Evolutionary conservation across 139 green algal species (phyloP), one percentile per base, ranked within the genome.

Genomic region (Bryopsis sp.): DNA sequence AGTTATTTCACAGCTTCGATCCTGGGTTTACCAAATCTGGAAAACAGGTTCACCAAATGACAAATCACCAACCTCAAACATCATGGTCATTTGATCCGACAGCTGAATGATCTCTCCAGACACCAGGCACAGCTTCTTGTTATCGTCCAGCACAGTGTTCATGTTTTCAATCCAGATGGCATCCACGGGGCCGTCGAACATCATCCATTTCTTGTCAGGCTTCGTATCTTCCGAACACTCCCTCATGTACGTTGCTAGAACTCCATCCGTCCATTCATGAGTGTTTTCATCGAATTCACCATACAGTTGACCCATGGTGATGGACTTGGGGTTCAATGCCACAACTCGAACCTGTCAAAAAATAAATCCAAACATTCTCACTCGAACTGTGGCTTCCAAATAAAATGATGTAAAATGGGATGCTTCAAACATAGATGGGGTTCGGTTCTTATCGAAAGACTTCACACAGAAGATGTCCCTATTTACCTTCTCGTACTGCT

Each of bases 121-220:
- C 60, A 93, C 86, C 33, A 93, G 80, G 80, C 86, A 93, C 46
- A 93, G 81, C 82, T 93, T 93, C 36, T n/a, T n/a, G n/a, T n/a
- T n/a, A n/a, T n/a, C n/a, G n/a, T n/a, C n/a, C n/a, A n/a, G n/a
- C n/a, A n/a, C n/a, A n/a, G n/a, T n/a, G n/a, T n/a, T n/a, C n/a
- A n/a, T n/a, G n/a, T n/a, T n/a, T n/a, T n/a, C n/a, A n/a, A n/a
- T n/a, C n/a, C n/a, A n/a, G n/a, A n/a, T n/a, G n/a, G n/a, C n/a
- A n/a, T n/a, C n/a, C n/a, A 91, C 85, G 19, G 85, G 85, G 50
- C 85, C 85, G 61, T 89, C 83, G 68, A 91, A 91, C 81, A 92
- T 89, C 58, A 92, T 84, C 85, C 85, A 92, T 72, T 88, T 93
- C 82, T 90, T 90, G 72, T 87, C 84, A 4, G 79, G 72, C 62